A percentile compares a stretch with the other conserved stretches of the same genome.
phyloP scores from a whole-genome alignment of 1,284 basidiomycete species.

The Athelia psychrophila region DNA sequence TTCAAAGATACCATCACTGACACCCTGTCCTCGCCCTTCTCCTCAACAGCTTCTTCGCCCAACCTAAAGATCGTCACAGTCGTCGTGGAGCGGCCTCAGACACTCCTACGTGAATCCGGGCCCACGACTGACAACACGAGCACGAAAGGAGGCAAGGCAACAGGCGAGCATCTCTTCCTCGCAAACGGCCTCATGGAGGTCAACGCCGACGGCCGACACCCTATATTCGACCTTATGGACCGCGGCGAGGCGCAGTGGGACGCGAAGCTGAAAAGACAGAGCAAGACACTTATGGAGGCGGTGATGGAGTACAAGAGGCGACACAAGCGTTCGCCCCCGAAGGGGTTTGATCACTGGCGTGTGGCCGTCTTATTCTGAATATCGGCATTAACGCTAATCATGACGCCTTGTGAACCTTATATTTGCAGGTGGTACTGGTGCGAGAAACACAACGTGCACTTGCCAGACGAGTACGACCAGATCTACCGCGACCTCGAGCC shows the following conservation, averaged over 20 bases:
- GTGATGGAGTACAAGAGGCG: slow-evolving; percentile 43
- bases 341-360: slow-evolving; percentile 52
- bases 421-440: slow-evolving; percentile 55
- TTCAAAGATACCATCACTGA: no score
- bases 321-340: slow-evolving; percentile 44
- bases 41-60: no score
- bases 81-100: no score
- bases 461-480: slow-evolving; percentile 59
- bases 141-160: no score
- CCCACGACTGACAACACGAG: no score
- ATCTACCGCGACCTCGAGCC: slow-evolving; percentile 52
- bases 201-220: slow-evolving; percentile 33
- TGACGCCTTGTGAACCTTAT: not conserved
- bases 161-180: slow-evolving; percentile 16
- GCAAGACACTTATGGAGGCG: slow-evolving; percentile 39
- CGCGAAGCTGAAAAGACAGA: slow-evolving; percentile 37
- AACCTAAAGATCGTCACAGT: no score
- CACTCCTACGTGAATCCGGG: no score
- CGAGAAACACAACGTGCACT: slow-evolving; percentile 47
- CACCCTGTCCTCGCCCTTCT: no score
- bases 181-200: slow-evolving; percentile 26
- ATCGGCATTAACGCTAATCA: not conserved
- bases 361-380: no score
- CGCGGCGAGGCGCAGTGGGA: slow-evolving; percentile 39
- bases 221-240: slow-evolving; percentile 42